These are phyloP conservation scores for Psilocybe cyanescens DNA, from an alignment of 768 basidiomycete genomes.

Conservation along the genomic window DNA sequence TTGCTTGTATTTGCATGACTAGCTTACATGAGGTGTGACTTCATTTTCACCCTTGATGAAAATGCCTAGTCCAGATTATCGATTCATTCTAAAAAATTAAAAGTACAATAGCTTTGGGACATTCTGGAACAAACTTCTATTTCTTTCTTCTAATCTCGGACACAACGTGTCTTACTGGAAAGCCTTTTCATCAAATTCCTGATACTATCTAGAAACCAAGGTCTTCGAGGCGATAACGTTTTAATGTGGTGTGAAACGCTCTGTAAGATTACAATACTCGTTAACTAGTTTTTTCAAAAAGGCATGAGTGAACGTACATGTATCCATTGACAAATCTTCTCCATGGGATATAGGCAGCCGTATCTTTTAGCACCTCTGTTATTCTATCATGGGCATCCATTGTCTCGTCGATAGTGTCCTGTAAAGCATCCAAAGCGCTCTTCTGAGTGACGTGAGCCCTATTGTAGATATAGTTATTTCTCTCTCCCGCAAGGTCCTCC, in stretches of 20 bases:
- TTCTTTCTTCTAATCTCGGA: too few relatives aligned
- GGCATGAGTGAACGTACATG: background rate
- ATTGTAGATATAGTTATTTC: slow-evolving; percentile 7
- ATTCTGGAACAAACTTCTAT: too few relatives aligned
- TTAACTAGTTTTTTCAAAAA: background rate
- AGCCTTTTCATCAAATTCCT: too few relatives aligned
- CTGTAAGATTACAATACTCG: background rate
- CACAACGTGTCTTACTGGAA: too few relatives aligned
- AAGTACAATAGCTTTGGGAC: too few relatives aligned
- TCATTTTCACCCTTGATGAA: too few relatives aligned
- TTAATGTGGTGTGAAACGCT: slow-evolving; percentile 5
- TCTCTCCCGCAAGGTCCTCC: slow-evolving; percentile 8
- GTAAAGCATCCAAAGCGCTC: background rate
- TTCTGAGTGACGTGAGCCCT: slow-evolving; percentile 1
- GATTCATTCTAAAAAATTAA: too few relatives aligned
- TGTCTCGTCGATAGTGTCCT: slow-evolving; percentile 6
- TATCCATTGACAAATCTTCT: slow-evolving; percentile 6
- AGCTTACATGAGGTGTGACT: too few relatives aligned
- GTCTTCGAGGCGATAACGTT: slow-evolving; percentile 2
- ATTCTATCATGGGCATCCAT: slow-evolving; percentile 6
- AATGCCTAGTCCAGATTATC: too few relatives aligned
- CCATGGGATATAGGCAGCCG: slow-evolving; percentile 5
- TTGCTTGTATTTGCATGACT: too few relatives aligned
- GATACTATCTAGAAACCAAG: background rate
- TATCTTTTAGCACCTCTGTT: slow-evolving; percentile 1